A percentile compares a stretch with the other conserved stretches of the same genome.
Evolutionary conservation across 2,329 filamentous ascomycete genomes (phyloP).

Genomic region (Penicillium sp.): DNA sequence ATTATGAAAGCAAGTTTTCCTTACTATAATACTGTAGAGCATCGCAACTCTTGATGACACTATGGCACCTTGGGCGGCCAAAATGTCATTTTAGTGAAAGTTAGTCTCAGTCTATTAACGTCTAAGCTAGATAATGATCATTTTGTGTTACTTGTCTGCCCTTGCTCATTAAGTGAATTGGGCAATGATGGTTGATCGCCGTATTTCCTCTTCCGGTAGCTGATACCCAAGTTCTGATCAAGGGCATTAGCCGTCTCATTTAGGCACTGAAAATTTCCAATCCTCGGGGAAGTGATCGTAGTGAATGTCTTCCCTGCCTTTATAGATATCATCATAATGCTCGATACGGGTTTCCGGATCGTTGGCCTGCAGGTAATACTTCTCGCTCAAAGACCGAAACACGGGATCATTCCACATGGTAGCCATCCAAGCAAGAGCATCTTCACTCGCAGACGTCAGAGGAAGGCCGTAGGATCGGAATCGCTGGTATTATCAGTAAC

Average conservation of each 20-base stretch:
- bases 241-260: background rate
- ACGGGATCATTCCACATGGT: slow-evolving; percentile 34
- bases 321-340: slow-evolving; percentile 34
- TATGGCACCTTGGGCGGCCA: too few relatives aligned
- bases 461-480: slow-evolving; percentile 34
- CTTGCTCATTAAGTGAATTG: too few relatives aligned
- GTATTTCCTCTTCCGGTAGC: too few relatives aligned
- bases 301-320: slow-evolving; percentile 22
- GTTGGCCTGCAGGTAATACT: slow-evolving; percentile 30
- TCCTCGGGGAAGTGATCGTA: slow-evolving; percentile 27
- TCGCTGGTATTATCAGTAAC: slow-evolving; percentile 19
- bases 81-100: too few relatives aligned
- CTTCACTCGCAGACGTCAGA: slow-evolving; percentile 24
- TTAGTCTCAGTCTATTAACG: too few relatives aligned
- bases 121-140: too few relatives aligned
- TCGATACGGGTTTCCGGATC: slow-evolving; percentile 27
- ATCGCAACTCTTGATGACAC: background rate
- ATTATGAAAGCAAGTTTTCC: slow-evolving; percentile 17
- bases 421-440: slow-evolving; percentile 33
- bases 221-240: background rate
- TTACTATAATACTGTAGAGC: background rate
- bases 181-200: too few relatives aligned
- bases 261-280: slow-evolving; percentile 27
- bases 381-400: slow-evolving; percentile 21
- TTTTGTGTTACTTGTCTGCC: too few relatives aligned